Conservation (phyloP, 257 asterid species). For the Nicotiana benthamiana region DNA sequence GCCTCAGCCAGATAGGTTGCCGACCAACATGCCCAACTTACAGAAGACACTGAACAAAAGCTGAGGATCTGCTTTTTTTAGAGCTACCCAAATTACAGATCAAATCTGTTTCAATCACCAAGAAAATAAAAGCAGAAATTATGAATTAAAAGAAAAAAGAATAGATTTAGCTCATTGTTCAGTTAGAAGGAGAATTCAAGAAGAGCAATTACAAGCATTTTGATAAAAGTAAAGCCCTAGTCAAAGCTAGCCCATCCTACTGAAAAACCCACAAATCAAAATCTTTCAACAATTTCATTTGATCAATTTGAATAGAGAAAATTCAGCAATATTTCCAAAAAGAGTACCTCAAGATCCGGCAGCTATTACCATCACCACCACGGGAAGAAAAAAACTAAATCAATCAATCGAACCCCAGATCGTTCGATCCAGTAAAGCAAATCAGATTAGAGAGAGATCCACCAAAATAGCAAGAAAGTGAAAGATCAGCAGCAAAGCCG, state of each 20-base stretch:
- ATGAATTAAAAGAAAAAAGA: neutral
- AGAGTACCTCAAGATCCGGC: conserved; percentile 33
- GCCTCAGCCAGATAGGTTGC: conserved; percentile 27
- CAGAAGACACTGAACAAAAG: conserved; percentile 3
- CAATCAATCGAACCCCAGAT: conserved; percentile 18
- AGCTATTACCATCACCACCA: neutral
- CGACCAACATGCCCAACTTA: conserved; percentile 35
- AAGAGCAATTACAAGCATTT: conserved; percentile 2
- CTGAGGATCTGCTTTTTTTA: neutral
- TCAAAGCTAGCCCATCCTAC: conserved; percentile 13
- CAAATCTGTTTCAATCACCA: conserved; percentile 27
- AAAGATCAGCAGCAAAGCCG: conserved; percentile 12
- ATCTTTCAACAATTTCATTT: neutral
- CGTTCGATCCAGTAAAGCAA: neutral
- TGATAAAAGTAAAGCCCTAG: conserved; percentile 14
- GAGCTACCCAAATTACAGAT: conserved; percentile 13
- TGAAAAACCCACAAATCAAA: neutral
- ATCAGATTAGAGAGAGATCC: neutral
- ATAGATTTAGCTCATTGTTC: neutral
- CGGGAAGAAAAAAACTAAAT: neutral
- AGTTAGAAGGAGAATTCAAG: neutral
- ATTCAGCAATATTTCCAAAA: neutral
- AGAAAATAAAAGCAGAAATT: neutral
- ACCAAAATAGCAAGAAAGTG: conserved; percentile 7
- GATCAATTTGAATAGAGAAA: conserved; percentile 1